phyloP scores from a whole-genome alignment of 106 monocot species.

The Allium sativum region DNA sequence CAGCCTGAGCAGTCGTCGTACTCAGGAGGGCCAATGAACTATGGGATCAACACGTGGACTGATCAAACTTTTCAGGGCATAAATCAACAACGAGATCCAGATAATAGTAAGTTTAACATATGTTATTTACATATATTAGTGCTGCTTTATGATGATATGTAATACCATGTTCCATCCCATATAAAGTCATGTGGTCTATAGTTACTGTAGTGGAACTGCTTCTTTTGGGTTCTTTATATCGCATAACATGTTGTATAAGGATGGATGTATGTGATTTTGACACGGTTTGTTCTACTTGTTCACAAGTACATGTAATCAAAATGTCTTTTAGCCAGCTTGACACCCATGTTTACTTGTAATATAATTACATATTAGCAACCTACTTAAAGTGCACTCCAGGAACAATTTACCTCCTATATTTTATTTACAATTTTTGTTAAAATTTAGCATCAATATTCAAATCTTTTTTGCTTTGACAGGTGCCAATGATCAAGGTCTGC shows the following conservation, averaged over 20 bases:
- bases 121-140: background rate
- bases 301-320: no score
- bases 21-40: slow-evolving; percentile 18
- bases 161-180: background rate
- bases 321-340: no score
- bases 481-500: slow-evolving; percentile 39
- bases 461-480: slow-evolving; percentile 10
- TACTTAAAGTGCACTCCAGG: background rate
- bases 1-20: slow-evolving; percentile 13
- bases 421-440: background rate
- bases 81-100: slow-evolving; percentile 18
- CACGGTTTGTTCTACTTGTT: no score
- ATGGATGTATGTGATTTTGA: background rate
- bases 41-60: slow-evolving; percentile 29
- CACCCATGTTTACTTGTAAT: background rate
- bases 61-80: slow-evolving; percentile 9
- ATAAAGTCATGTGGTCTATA: background rate
- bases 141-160: background rate
- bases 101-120: slow-evolving; percentile 20
- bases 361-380: background rate
- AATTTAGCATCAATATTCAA: background rate
- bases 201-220: no score
- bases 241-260: background rate
- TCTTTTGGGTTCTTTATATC: background rate
- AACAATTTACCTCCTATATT: background rate